These are phyloP conservation scores for Dacryopinax spathularia DNA, from an alignment of 768 basidiomycete species.

Conservation along the genomic window DNA sequence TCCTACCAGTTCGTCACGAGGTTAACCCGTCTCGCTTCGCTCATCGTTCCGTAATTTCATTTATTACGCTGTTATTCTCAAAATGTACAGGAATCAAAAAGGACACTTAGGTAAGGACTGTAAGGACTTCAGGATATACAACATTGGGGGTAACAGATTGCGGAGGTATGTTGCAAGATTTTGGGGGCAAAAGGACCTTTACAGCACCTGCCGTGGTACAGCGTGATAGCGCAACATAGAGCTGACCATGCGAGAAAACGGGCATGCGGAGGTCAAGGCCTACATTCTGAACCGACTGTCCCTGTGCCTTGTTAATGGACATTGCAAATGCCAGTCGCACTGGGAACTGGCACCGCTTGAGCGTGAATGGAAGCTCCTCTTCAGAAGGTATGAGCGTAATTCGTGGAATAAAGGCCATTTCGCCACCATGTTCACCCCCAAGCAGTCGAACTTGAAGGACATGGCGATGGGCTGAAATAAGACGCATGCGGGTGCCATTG, in stretches of 20 bases:
- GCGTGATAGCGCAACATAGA: constrained; percentile 9
- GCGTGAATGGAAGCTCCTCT: constrained; percentile 1
- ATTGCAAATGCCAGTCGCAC: constrained; percentile 11
- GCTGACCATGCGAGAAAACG: constrained; percentile 4
- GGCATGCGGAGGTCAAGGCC: constrained; percentile 8
- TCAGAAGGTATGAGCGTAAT: constrained; percentile 24
- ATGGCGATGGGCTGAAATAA: constrained; percentile 23
- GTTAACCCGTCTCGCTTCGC: too few relatives aligned
- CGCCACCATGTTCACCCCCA: constrained; percentile 27
- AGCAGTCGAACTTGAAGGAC: constrained; percentile 27
- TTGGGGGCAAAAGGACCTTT: constrained; percentile 8
- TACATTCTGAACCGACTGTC: constrained; percentile 9
- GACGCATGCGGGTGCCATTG: constrained; percentile 15
- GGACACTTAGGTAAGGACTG: too few relatives aligned
- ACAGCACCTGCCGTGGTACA: not conserved
- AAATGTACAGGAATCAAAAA: too few relatives aligned
- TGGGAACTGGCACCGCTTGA: constrained; percentile 10
- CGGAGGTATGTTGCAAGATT: not conserved
- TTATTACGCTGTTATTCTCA: not conserved
- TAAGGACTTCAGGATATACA: constrained; percentile 9
- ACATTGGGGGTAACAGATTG: not conserved
- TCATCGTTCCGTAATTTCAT: not conserved
- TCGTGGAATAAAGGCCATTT: constrained; percentile 28
- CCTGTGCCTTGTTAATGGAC: constrained; percentile 12
- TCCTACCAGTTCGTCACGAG: too few relatives aligned